Conservation (phyloP, 805 yeast species). For the Yamadazyma scolyti region DNA sequence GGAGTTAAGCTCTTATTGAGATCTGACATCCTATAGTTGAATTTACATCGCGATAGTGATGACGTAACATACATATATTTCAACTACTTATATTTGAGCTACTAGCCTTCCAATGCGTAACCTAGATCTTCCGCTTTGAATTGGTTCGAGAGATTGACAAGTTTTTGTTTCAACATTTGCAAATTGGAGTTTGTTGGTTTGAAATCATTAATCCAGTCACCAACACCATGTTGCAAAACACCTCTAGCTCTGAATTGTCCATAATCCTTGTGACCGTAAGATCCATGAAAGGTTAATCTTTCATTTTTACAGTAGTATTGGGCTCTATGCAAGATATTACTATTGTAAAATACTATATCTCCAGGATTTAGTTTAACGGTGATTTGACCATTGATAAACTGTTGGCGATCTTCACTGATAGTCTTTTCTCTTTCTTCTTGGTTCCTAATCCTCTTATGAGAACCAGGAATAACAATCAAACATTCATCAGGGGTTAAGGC, state of each 20-base stretch:
- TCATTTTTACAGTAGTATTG: conserved; percentile 33
- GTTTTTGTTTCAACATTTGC: conserved; percentile 23
- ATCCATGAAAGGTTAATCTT: conserved; percentile 48
- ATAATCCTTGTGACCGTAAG: conserved; percentile 41
- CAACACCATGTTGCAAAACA: conserved; percentile 53
- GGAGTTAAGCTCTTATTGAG: conserved; percentile 17
- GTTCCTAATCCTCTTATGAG: conserved; percentile 45
- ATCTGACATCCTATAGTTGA: no score
- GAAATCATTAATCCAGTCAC: conserved; percentile 41
- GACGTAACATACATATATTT: no score
- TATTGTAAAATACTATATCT: conserved; percentile 48
- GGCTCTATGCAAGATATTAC: conserved; percentile 48
- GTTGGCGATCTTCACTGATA: conserved; percentile 27
- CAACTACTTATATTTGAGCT: no score
- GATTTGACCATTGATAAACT: conserved; percentile 36
- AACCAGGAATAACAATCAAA: conserved; percentile 46
- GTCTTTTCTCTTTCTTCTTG: conserved; percentile 41
- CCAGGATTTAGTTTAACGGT: conserved; percentile 44
- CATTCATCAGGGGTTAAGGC: conserved; percentile 46
- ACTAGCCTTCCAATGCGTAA: conserved; percentile 34
- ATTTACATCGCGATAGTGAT: no score
- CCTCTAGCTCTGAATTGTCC: conserved; percentile 46
- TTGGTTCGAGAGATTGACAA: conserved; percentile 24
- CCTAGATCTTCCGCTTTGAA: conserved; percentile 33
- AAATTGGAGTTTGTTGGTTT: conserved; percentile 26